Evolutionary conservation across 805 yeast genomes (phyloP), one percentile per base, ranked within the genome.

Genomic region (Cyberlindnera amylophila): DNA sequence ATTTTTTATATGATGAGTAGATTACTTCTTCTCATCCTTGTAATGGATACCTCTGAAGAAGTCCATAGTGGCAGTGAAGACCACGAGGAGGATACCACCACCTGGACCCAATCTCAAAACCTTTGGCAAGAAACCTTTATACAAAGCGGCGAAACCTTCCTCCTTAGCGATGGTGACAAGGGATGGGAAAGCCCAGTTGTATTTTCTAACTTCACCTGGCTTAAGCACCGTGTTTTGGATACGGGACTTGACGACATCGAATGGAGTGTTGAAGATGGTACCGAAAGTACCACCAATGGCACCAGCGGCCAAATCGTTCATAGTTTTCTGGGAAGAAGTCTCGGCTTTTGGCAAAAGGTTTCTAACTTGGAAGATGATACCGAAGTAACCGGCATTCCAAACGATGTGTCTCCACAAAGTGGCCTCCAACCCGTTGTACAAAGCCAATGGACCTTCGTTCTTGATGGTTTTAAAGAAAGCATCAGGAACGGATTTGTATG

Each of bases 311-410:
- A 93, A 73, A 64, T 93, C 97, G 61, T 89, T 86, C 47, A 81
- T 65, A 36, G 95, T 87, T 70, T 88, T 81, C 60, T 85, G 85
- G 34, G 84, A 67, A 28, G 82, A 69, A 44, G 72, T 75, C 48
- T 78, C 74, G 34, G 96, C 86, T 63, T 75, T 70, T 54, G 98
- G 98, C 68, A 93, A 72, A 49, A 87, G 53, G 7, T 71, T 57
- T 65, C 96, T 79, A 43, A 88, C 82, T 70, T 88, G 96, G 79
- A 81, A 86, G 56, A 93, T 93, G 54, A 85, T 78, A 51, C 99
- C 99, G 63, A 93, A 93, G 70, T 93, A 93, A 46, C 98, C 98
- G 35, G 96, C 96, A 68, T 93, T 93, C 99, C 99, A 93, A 46
- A 79, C 70, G 46, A 87, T 78, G 64, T 93, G 98, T 76, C 99